Base-by-base conservation (phyloP, 169 alveolate species). In the Plasmodium sp. region DNA sequence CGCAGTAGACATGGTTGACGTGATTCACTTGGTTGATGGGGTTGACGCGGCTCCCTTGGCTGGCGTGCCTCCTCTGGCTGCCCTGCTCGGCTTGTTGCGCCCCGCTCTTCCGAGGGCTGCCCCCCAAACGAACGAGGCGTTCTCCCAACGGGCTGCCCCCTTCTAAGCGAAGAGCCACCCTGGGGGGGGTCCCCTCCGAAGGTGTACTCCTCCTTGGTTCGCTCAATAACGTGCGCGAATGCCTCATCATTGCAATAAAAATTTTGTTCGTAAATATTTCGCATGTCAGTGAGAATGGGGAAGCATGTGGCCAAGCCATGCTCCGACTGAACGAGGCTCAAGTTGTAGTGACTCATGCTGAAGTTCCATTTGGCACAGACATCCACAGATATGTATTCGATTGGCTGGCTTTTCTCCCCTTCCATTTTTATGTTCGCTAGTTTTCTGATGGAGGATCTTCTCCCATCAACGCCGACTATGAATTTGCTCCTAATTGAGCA, bases 381-480 rank as follows among this genome's bases (percentile, higher is more conserved):
- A 72, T 84, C 92, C 5, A 73, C 92, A 31, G 92, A 71, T 36
- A 84, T 84, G 56, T 56, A 84, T 39, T 84, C 92, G 54, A 84
- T 22, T 12, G 45, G 34, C 4, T 67, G 31, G 36, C 36, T 71
- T 41, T 48, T 10, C 51, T 84, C 71, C 34, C 72, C 75, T 10
- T 84, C 74, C 92, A 84, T 71, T 72, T 84, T 71, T 71, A 84
- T 67, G 36, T 84, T 41, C 22, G 83, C 72, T 5, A 71, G 75
- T 67, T 84, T 84, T 84, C 92, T 39, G 22, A 84, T 82, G 41
- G 48, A 10, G 2, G 92, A 84, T 31, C 72, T 71, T 34, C 73
- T 84, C 39, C 92, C 92, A 41, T 84, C 92, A 9, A 72, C 83
- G 6, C 92, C 92, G 18, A 84, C 62, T 43, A 84, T 84, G 54